Conservation (phyloP, 2,329 filamentous ascomycete genomes). For the Arthrobotrys musiformis region DNA sequence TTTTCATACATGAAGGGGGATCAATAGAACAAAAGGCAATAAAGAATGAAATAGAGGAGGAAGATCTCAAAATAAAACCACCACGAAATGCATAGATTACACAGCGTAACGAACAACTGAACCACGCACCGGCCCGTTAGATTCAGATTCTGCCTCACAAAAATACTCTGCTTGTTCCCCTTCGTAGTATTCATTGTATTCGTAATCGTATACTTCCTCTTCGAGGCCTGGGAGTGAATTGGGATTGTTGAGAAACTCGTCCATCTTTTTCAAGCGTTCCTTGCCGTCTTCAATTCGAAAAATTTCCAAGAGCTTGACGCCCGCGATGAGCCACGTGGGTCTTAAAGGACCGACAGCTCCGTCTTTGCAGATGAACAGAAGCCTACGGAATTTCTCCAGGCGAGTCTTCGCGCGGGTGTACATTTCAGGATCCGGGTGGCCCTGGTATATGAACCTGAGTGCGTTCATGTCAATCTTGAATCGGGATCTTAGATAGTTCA, state of each 20-base stretch:
- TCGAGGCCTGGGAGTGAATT: background rate
- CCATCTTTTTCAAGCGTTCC: background rate
- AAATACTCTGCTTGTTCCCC: background rate
- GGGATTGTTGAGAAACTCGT: background rate
- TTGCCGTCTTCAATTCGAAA: constrained; percentile 13
- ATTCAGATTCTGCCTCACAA: background rate
- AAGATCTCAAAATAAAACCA: too few relatives aligned
- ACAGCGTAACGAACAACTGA: background rate
- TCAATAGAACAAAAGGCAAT: too few relatives aligned
- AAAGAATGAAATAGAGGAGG: too few relatives aligned
- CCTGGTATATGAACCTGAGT: constrained; percentile 7
- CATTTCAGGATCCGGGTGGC: background rate
- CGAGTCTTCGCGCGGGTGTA: constrained; percentile 14
- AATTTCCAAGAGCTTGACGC: background rate
- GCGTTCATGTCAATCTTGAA: background rate
- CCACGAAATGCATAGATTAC: too few relatives aligned
- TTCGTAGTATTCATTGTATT: too few relatives aligned
- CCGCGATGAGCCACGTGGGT: background rate
- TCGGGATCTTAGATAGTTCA: background rate
- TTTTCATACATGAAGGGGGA: too few relatives aligned
- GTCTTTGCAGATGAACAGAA: constrained; percentile 10
- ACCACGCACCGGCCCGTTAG: background rate
- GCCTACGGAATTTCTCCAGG: constrained; percentile 17
- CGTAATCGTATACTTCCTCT: too few relatives aligned
- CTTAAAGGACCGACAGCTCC: background rate